Base-by-base conservation (phyloP, 1,284 basidiomycete species). In the Neonothopanus nambi region DNA sequence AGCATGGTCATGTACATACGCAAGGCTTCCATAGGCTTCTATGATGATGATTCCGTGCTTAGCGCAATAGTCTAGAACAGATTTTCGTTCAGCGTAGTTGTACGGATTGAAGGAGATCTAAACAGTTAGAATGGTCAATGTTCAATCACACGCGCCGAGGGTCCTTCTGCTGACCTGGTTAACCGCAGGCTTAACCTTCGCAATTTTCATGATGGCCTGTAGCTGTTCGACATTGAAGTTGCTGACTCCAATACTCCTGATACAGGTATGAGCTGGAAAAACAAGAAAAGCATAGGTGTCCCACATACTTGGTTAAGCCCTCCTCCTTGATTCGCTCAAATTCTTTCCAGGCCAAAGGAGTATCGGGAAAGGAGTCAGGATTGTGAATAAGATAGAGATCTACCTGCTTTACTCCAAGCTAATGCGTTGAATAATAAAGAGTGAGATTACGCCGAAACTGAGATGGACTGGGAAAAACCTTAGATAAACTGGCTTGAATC, bases 331-430 rank as follows among this genome's bases (percentile, higher is more conserved):
- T 61, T 52, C 71, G 66, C 63, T 83, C 80, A 62, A 84, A 73
- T 67, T 79, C 69, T 38, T 70, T 67, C 82, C 81, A 84, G 2
- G 73, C 70, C 8, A 70, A 73, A n/a, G 69, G 67, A 33, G 81
- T 73, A 51, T 79, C 74, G 21, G 61, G 59, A 24, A 75, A 67
- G 28, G 75, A 59, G 12, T 63, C 57, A 2, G 79, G 79, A 46
- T 57, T 56, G 61, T 82, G 80, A 30, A 80, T 74, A 24, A 79
- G 70, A 65, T 81, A 83, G 24, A 84, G 64, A 60, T 85, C 82
- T 17, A 85, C 72, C 55, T 80, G 78, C 40, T 82, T 74, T 6
- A 91, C 61, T 1, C 82, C 83, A 13, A 91, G 78, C 84, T 89
- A 30, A 6, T 40, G 26, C 17, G 12, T 41, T 15, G 20, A 8